These are phyloP conservation scores for Phialophora tarda DNA, from an alignment of 2,329 filamentous ascomycete species.

Conservation along the genomic window DNA sequence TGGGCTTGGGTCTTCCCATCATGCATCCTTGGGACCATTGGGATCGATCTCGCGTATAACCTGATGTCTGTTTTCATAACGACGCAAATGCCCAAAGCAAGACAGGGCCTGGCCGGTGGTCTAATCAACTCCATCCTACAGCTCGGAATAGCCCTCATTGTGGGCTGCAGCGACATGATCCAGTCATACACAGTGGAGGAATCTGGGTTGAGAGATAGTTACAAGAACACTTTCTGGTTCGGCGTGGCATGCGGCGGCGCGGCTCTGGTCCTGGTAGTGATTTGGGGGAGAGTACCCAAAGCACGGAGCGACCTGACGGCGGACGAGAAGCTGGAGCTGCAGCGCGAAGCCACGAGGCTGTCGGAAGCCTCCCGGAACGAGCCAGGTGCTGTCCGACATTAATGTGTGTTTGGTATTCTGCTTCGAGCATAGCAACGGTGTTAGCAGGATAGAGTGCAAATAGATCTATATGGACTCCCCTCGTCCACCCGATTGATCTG, in stretches of 20 bases:
- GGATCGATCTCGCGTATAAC: conserved; percentile 77
- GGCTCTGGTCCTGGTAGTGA: conserved; percentile 59
- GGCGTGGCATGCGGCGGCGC: conserved; percentile 62
- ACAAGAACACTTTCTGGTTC: conserved; percentile 63
- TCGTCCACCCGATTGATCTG: not conserved
- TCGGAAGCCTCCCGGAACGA: conserved; percentile 4
- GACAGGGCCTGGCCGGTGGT: conserved; percentile 74
- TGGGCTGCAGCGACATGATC: conserved; percentile 71
- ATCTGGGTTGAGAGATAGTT: conserved; percentile 58
- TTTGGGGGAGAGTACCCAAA: conserved; percentile 61
- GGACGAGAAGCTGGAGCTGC: conserved; percentile 57
- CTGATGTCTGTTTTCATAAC: conserved; percentile 79
- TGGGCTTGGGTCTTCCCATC: conserved; percentile 76
- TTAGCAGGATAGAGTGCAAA: not conserved
- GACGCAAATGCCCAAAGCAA: conserved; percentile 67
- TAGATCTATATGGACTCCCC: not conserved
- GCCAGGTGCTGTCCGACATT: not conserved
- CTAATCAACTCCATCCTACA: conserved; percentile 74
- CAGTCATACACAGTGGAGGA: conserved; percentile 54
- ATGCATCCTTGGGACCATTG: conserved; percentile 68
- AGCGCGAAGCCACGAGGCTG: conserved; percentile 35
- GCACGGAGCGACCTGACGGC: conserved; percentile 64
- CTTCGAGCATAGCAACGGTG: not conserved
- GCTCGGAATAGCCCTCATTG: conserved; percentile 72
- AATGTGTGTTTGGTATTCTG: not conserved